Conservation (phyloP, 331 rosid genomes). For the Quercus phellos region DNA sequence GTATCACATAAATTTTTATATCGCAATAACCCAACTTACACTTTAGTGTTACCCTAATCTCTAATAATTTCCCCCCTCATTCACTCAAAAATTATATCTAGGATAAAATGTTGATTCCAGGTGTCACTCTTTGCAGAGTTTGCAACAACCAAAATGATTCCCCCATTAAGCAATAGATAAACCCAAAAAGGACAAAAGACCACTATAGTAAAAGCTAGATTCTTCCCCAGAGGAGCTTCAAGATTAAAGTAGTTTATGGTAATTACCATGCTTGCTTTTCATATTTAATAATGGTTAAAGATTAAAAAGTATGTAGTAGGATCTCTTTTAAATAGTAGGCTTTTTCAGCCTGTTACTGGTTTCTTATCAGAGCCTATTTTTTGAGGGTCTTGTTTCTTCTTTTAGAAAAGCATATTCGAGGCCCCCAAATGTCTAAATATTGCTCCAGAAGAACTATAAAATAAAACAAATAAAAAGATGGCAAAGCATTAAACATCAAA, state of each 20-base stretch:
- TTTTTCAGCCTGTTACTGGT: constrained; percentile 17
- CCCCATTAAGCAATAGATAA: not conserved
- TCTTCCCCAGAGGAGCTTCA: not conserved
- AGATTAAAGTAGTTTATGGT: not conserved
- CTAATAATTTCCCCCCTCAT: too few species aligned
- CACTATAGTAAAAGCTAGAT: constrained; percentile 13
- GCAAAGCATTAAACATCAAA: not conserved
- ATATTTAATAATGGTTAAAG: constrained; percentile 18
- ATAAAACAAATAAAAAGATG: not conserved
- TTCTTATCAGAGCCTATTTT: constrained; percentile 32
- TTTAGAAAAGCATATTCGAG: constrained; percentile 44
- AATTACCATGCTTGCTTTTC: not conserved
- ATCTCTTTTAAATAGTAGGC: not conserved
- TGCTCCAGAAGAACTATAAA: constrained; percentile 6
- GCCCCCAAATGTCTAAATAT: constrained; percentile 1
- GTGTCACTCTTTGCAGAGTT: not conserved
- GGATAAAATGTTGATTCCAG: not conserved
- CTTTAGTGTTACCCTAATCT: too few species aligned
- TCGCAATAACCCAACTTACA: too few species aligned
- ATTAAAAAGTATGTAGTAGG: constrained; percentile 4
- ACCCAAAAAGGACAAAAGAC: not conserved
- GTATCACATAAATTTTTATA: too few species aligned
- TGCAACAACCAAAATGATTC: not conserved
- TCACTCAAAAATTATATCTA: too few species aligned
- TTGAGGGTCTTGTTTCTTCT: constrained; percentile 21